phyloP scores from a whole-genome alignment of 345 rosid genomes.

The Hibiscus syriacus region DNA sequence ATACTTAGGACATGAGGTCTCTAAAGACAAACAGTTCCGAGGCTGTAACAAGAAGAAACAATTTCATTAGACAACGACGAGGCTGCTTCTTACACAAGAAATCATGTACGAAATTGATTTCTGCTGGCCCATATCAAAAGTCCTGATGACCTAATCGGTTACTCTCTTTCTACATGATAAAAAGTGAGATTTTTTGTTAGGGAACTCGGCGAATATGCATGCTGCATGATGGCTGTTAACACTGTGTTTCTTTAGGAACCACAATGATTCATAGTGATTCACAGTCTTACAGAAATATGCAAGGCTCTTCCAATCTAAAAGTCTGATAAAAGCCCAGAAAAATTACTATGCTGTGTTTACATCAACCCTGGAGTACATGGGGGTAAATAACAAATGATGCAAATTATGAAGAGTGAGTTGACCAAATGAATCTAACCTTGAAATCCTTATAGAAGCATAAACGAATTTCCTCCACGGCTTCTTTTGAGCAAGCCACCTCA shows the following conservation, averaged over 20 bases:
- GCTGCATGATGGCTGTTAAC: background rate
- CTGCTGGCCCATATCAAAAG: background rate
- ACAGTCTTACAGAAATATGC: background rate
- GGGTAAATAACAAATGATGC: background rate
- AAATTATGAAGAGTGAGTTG: background rate
- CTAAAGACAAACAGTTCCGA: constrained; percentile 49
- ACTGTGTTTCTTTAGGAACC: background rate
- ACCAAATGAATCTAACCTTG: constrained; percentile 40
- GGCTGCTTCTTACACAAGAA: background rate
- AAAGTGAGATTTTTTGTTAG: background rate
- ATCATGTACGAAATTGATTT: background rate
- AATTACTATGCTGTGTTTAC: background rate
- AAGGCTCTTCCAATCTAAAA: background rate
- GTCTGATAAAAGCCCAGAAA: background rate
- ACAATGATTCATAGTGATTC: background rate
- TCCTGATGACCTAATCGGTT: background rate
- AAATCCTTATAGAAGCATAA: constrained; percentile 87
- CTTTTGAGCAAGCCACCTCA: constrained; percentile 52
- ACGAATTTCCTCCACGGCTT: constrained; percentile 61
- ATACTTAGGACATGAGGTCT: constrained; percentile 71
- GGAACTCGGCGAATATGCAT: background rate
- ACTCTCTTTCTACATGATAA: background rate
- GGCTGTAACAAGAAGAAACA: constrained; percentile 37
- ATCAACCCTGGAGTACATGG: background rate
- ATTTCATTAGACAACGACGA: background rate